phyloP scores from a whole-genome alignment of 169 alveolate genomes.

The Blepharisma undulans region DNA sequence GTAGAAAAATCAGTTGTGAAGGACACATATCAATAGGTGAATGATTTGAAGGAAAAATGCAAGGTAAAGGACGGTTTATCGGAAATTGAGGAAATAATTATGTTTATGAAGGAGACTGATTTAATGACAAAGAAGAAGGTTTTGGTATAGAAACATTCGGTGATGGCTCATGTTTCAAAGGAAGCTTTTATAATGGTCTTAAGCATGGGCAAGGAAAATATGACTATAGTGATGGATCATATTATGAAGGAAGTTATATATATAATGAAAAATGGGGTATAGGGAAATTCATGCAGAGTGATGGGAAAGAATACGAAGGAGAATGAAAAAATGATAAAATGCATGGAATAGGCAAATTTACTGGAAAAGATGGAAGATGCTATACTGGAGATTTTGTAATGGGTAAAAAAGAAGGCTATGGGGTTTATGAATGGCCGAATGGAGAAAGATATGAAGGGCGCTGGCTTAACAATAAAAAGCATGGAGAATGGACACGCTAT shows the following conservation, averaged over 20 bases:
- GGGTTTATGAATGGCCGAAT: slow-evolving; percentile 3
- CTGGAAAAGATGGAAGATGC: slow-evolving; percentile 66
- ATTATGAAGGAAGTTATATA: slow-evolving; percentile 68
- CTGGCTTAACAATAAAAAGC: slow-evolving; percentile 46
- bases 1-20: slow-evolving; percentile 54
- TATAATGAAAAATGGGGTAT: slow-evolving; percentile 74
- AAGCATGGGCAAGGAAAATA: slow-evolving; percentile 73
- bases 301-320: not conserved
- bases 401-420: slow-evolving; percentile 55
- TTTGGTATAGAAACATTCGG: slow-evolving; percentile 60
- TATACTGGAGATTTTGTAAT: slow-evolving; percentile 46
- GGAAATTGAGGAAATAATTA: not conserved
- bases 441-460: slow-evolving; percentile 40
- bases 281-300: slow-evolving; percentile 41
- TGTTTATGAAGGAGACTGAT: slow-evolving; percentile 33
- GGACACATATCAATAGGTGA: slow-evolving; percentile 54
- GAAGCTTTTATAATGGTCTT: slow-evolving; percentile 61
- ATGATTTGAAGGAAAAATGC: slow-evolving; percentile 26
- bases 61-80: slow-evolving; percentile 42
- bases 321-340: not conserved
- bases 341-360: slow-evolving; percentile 75
- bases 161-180: slow-evolving; percentile 67
- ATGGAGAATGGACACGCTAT: too few species aligned
- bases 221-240: slow-evolving; percentile 78
- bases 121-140: slow-evolving; percentile 66